phyloP scores from a whole-genome alignment of 1,139 yeast species.

The Pneumocystis carinii region DNA sequence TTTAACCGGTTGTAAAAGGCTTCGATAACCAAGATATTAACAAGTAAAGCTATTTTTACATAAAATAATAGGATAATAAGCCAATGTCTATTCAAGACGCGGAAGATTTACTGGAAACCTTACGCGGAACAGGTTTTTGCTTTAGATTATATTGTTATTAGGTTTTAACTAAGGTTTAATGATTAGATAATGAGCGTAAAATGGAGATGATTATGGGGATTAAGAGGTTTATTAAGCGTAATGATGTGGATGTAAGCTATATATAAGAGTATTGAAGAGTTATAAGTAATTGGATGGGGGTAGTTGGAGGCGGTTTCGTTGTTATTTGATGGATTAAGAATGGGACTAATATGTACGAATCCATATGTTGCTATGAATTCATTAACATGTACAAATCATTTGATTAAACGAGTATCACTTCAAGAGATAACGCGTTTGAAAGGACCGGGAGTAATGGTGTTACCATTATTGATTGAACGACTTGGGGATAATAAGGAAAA shows the following conservation, averaged over 20 bases:
- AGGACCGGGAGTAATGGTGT: constrained; percentile 34
- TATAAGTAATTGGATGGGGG: too few relatives aligned
- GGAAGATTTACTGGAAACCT: neutral
- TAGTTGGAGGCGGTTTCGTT: neutral
- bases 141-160: too few relatives aligned
- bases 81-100: neutral
- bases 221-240: neutral
- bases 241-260: neutral
- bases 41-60: too few relatives aligned
- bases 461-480: constrained; percentile 44
- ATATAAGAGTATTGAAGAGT: too few relatives aligned
- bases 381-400: constrained; percentile 58
- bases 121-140: neutral
- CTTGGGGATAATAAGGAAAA: constrained; percentile 36
- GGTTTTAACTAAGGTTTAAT: neutral
- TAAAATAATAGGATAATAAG: neutral
- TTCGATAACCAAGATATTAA: too few relatives aligned
- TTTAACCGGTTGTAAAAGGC: too few relatives aligned
- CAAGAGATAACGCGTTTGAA: constrained; percentile 49
- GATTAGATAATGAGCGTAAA: neutral
- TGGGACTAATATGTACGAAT: neutral
- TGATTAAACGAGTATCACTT: constrained; percentile 59
- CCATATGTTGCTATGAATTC: neutral
- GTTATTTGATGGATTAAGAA: neutral
- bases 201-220: neutral